These are phyloP conservation scores for Lagerstroemia speciosa DNA, from an alignment of 345 rosid species.

Conservation along the genomic window DNA sequence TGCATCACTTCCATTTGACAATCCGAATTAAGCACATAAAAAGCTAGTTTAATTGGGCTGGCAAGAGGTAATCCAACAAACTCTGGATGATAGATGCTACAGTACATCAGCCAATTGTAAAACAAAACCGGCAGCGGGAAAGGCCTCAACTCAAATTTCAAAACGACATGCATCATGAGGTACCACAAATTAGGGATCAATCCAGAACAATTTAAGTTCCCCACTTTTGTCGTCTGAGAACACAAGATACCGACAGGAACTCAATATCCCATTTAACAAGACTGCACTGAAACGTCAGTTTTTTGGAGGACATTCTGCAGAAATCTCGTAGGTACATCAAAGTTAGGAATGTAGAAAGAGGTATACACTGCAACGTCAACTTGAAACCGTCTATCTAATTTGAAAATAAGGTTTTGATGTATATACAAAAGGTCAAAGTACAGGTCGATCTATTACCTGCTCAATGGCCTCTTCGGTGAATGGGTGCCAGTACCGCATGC, in stretches of 20 bases:
- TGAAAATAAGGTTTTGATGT: neutral
- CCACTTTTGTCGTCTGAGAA: neutral
- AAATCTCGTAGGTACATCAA: too few species aligned
- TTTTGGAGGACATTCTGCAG: neutral
- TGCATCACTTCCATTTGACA: neutral
- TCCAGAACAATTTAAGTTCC: neutral
- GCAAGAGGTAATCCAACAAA: neutral
- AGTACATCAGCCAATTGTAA: neutral
- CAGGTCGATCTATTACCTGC: conserved; percentile 41
- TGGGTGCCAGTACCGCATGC: conserved; percentile 99
- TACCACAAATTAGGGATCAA: neutral
- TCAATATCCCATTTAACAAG: too few species aligned
- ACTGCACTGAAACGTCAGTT: too few species aligned
- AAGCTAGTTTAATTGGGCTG: neutral
- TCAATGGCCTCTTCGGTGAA: conserved; percentile 98
- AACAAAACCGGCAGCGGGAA: neutral
- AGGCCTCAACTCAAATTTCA: neutral
- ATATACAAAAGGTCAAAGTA: neutral
- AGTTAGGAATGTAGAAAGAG: too few species aligned
- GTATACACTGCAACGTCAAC: too few species aligned
- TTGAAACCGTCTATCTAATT: neutral
- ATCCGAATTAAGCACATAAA: neutral
- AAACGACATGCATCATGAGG: neutral
- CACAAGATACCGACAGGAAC: neutral
- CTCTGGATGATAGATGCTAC: neutral